These are phyloP conservation scores for Nakazawaea sp. DNA, from an alignment of 805 yeast species.

Conservation along the genomic window DNA sequence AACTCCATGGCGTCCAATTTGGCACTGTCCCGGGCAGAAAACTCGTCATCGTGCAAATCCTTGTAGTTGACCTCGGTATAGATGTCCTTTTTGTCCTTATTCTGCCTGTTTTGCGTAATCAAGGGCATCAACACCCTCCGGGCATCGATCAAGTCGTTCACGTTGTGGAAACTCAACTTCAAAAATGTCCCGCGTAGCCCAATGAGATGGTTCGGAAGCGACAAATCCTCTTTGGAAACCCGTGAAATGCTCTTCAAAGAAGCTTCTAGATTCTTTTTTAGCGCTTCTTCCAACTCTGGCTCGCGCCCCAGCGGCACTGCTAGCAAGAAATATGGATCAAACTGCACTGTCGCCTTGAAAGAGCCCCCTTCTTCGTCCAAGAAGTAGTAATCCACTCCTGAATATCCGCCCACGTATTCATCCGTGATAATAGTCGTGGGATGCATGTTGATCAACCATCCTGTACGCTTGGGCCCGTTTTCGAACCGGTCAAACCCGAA, in stretches of 20 bases:
- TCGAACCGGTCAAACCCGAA: constrained; percentile 88
- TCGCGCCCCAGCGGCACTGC: constrained; percentile 55
- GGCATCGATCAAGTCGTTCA: constrained; percentile 67
- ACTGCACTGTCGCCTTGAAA: constrained; percentile 77
- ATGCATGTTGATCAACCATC: constrained; percentile 96
- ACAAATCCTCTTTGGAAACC: constrained; percentile 70
- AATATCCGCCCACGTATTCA: constrained; percentile 55
- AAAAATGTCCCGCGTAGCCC: constrained; percentile 65
- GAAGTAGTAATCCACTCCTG: constrained; percentile 93
- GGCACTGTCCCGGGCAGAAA: constrained; percentile 18
- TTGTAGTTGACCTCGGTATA: constrained; percentile 50
- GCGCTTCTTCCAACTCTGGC: constrained; percentile 78
- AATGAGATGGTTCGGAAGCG: constrained; percentile 77
- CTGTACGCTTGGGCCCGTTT: constrained; percentile 62
- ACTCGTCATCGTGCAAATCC: constrained; percentile 24
- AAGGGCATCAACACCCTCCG: constrained; percentile 66
- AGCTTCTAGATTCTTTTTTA: constrained; percentile 61
- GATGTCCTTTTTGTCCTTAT: constrained; percentile 57
- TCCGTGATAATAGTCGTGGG: constrained; percentile 64
- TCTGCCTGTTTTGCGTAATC: constrained; percentile 56
- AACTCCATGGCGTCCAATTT: constrained; percentile 50
- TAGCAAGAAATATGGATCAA: constrained; percentile 82
- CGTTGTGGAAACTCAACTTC: constrained; percentile 67
- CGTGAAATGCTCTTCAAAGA: constrained; percentile 50
- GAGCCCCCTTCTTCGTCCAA: constrained; percentile 95